Evolutionary conservation across 371 early-diverging fungal genomes (phyloP).

Genomic region (Mortierella sp.): DNA sequence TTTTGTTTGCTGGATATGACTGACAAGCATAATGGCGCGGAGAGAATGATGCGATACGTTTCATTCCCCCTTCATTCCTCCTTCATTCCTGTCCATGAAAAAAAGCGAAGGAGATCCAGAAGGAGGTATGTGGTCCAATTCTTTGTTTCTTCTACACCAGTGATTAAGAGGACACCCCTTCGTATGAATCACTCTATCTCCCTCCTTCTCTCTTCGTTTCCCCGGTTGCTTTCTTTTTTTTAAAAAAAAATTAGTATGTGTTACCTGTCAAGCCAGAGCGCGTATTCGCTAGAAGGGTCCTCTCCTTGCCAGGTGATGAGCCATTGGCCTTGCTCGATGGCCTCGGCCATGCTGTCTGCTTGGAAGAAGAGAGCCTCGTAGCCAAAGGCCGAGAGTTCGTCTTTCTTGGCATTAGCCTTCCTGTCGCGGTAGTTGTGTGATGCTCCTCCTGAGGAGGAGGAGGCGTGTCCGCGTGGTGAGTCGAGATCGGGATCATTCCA

Average conservation of each 20-base stretch:
- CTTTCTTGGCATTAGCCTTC: conserved; percentile 15
- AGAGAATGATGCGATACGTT: not conserved
- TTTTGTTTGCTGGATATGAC: not conserved
- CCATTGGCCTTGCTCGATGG: conserved; percentile 50
- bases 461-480: conserved; percentile 9
- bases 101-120: not conserved
- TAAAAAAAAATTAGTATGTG: not conserved
- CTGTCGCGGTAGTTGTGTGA: conserved; percentile 6
- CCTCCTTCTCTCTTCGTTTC: not conserved
- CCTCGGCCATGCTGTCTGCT: conserved; percentile 35
- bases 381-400: conserved; percentile 47
- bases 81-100: not conserved
- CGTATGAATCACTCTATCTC: not conserved
- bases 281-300: conserved; percentile 35
- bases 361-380: conserved; percentile 46
- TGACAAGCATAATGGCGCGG: not conserved
- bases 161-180: not conserved
- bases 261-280: conserved; percentile 58
- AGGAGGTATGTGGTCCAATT: not conserved
- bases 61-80: too few species aligned
- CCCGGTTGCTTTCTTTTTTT: not conserved
- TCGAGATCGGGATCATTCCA: conserved; percentile 56
- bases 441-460: not conserved
- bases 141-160: not conserved
- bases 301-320: conserved; percentile 57